Conservation (phyloP, 805 yeast genomes). For the Myxozyma melibiosi region DNA sequence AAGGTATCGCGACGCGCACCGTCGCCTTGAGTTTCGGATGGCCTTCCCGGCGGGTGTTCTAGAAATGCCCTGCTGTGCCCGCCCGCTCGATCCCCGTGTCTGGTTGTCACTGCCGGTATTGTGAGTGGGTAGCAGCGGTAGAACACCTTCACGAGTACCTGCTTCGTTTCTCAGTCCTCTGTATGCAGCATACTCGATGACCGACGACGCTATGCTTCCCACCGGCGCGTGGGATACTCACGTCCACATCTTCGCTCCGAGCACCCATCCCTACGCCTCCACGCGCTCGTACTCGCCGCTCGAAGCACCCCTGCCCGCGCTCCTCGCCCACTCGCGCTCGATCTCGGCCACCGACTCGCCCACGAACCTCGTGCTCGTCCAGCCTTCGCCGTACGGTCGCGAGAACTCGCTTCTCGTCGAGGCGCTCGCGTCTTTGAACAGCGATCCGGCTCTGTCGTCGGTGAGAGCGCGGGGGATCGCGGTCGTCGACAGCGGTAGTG, state of each 20-base stretch:
- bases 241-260: constrained; percentile 7
- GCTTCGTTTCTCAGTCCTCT: no score
- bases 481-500: constrained; percentile 1
- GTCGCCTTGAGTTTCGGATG: background rate
- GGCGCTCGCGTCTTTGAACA: background rate
- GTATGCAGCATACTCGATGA: no score
- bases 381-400: constrained; percentile 11
- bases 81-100: no score
- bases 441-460: background rate
- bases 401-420: constrained; percentile 7
- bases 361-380: constrained; percentile 6
- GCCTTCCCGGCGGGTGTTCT: background rate
- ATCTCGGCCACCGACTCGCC: constrained; percentile 3
- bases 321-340: background rate
- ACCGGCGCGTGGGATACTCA: constrained; percentile 9
- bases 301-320: constrained; percentile 2
- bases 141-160: no score
- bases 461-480: constrained; percentile 5
- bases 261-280: constrained; percentile 1
- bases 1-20: background rate
- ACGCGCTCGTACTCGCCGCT: constrained; percentile 8
- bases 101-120: no score
- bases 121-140: no score
- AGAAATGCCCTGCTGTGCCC: background rate
- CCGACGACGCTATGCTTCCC: background rate